Percentiles rank a stretch among this genome's conserved stretches.
Evolutionary conservation across 192 early-diverging fungal genomes (phyloP).

Genomic region (Lunasporangiospora selenospora): DNA sequence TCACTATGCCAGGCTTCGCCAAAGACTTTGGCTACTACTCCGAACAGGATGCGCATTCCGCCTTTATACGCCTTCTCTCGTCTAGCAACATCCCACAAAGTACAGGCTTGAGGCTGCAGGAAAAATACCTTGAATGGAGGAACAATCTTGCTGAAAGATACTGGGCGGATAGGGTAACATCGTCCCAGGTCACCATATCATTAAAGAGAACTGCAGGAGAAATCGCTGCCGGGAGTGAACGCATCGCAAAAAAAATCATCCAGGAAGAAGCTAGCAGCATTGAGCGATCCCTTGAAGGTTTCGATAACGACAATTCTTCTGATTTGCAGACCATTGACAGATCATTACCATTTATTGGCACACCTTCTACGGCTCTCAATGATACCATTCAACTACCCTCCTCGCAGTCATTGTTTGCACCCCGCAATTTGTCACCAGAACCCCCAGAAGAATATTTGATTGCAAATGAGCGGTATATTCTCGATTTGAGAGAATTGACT

Average conservation of each 20-base stretch:
- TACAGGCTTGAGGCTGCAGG: neutral
- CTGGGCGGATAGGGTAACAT: neutral
- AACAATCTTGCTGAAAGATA: neutral
- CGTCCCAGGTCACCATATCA: neutral
- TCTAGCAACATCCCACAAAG: conserved; percentile 6
- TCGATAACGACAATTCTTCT: too few relatives aligned
- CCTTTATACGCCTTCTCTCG: conserved; percentile 5
- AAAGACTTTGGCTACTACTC: conserved; percentile 3
- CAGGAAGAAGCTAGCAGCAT: neutral
- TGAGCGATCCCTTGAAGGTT: neutral
- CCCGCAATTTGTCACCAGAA: too few relatives aligned
- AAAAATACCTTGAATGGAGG: neutral
- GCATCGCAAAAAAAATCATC: neutral
- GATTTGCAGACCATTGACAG: too few relatives aligned
- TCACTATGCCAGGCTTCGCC: conserved; percentile 16
- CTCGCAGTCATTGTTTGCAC: too few relatives aligned
- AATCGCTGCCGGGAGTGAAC: neutral
- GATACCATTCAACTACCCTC: too few relatives aligned
- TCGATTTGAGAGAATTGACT: too few relatives aligned
- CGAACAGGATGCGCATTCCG: conserved; percentile 12
- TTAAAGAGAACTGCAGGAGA: neutral
- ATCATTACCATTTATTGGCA: too few relatives aligned
- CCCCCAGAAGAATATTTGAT: too few relatives aligned
- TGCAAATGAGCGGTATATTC: too few relatives aligned
- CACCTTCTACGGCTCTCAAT: too few relatives aligned